Percentiles rank a stretch among this genome's conserved stretches.
phyloP scores from a whole-genome alignment of 2,329 filamentous ascomycete genomes.

The Sporothrix euskadiensis region DNA sequence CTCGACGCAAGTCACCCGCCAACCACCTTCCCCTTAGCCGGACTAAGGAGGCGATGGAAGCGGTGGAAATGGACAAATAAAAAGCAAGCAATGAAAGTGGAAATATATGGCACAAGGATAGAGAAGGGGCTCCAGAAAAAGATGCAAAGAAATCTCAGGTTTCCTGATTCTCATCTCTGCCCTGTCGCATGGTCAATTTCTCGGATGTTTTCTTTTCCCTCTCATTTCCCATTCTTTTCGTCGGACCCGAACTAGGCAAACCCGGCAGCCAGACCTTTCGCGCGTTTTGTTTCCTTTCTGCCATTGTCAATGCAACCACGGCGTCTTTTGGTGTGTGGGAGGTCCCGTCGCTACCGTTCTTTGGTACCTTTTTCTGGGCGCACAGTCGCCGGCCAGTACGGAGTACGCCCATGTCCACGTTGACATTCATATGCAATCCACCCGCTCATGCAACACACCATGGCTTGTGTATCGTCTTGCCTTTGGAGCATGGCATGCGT shows the following conservation, averaged over 20 bases:
- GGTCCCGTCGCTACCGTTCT: slow-evolving; percentile 10
- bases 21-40: neutral
- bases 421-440: neutral
- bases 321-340: neutral
- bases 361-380: neutral
- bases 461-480: neutral
- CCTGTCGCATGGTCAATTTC: neutral
- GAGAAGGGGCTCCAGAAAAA: neutral
- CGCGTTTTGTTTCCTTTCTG: neutral
- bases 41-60: neutral
- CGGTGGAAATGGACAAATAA: slow-evolving; percentile 13
- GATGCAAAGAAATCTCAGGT: neutral
- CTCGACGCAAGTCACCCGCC: neutral
- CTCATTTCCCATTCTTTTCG: neutral
- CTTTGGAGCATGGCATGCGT: neutral
- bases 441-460: neutral
- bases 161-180: neutral
- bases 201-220: neutral
- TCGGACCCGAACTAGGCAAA: neutral
- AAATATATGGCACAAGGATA: neutral
- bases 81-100: neutral
- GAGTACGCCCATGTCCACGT: neutral
- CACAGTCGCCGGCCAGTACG: neutral
- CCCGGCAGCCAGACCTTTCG: neutral
- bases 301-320: neutral